Percentiles rank a stretch among this genome's conserved stretches.
Evolutionary conservation across 176 grass and related monocot species (phyloP).

Genomic region (Ananas comosus): DNA sequence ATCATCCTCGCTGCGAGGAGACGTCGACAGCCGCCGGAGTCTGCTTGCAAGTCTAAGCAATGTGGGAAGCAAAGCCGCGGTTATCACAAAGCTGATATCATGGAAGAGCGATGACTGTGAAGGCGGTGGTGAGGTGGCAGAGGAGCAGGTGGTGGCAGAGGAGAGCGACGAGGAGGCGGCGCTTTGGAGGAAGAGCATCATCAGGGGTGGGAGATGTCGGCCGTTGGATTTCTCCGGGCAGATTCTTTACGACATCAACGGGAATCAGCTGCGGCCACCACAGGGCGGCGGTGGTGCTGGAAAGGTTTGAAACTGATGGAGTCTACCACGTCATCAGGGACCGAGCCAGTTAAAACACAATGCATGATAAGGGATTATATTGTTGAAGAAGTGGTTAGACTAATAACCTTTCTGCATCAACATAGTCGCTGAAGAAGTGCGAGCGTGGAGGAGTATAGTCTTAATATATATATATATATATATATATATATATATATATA

Average conservation of each 20-base stretch:
- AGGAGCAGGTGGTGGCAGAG: neutral
- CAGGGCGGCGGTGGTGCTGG: too few species aligned
- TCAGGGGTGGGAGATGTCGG: slow-evolving; percentile 81
- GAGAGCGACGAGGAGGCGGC: slow-evolving; percentile 3
- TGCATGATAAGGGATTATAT: too few species aligned
- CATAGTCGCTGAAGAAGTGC: too few species aligned
- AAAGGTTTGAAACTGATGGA: too few species aligned
- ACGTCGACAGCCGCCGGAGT: neutral
- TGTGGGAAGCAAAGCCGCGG: neutral
- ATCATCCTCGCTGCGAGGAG: neutral
- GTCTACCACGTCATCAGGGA: too few species aligned
- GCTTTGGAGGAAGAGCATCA: slow-evolving; percentile 63
- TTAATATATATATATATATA: too few species aligned
- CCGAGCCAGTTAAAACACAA: slow-evolving; percentile 8
- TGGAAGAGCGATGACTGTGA: slow-evolving; percentile 6
- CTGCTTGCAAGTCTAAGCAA: neutral
- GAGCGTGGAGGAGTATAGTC: too few species aligned
- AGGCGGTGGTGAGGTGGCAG: neutral
- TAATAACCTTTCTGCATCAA: too few species aligned
- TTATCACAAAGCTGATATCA: neutral
- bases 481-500: too few species aligned
- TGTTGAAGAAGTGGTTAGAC: too few species aligned
- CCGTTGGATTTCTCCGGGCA: slow-evolving; percentile 78
- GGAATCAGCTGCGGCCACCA: slow-evolving; percentile 28
- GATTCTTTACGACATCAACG: slow-evolving; percentile 82